phyloP scores from a whole-genome alignment of 257 asterid genomes.

The Linaria vulgaris region DNA sequence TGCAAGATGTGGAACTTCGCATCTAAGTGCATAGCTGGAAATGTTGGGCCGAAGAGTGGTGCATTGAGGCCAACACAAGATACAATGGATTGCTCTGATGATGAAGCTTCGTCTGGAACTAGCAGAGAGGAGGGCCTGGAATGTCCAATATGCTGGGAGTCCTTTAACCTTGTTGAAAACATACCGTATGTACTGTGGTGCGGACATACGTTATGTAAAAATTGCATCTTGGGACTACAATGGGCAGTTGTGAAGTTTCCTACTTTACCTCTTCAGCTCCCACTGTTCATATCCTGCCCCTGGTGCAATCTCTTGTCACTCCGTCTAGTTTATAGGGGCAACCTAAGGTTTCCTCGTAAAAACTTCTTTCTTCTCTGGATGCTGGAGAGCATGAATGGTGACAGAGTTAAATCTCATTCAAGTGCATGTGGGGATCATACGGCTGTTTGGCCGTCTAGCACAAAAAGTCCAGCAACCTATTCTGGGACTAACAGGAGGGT shows the following conservation, averaged over 20 bases:
- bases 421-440: conserved; percentile 53
- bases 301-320: conserved; percentile 86
- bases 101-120: conserved; percentile 59
- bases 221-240: conserved; percentile 83
- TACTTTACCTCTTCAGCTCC: conserved; percentile 79
- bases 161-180: conserved; percentile 89
- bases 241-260: conserved; percentile 90
- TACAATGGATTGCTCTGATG: conserved; percentile 64
- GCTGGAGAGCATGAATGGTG: conserved; percentile 96
- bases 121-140: conserved; percentile 79
- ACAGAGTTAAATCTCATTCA: conserved; percentile 64
- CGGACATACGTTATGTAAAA: conserved; percentile 97
- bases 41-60: conserved; percentile 42
- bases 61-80: conserved; percentile 46
- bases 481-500: conserved; percentile 42
- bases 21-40: conserved; percentile 73
- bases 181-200: conserved; percentile 92
- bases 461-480: conserved; percentile 33
- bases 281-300: conserved; percentile 87
- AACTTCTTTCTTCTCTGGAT: conserved; percentile 96
- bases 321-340: conserved; percentile 75
- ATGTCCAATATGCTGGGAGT: conserved; percentile 96
- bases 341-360: conserved; percentile 81
- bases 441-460: conserved; percentile 48
- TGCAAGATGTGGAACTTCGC: conserved; percentile 73